Evolutionary conservation across 306 rosid genomes (phyloP), one percentile per base, ranked within the genome.

Genomic region (Cicer cuneatum): DNA sequence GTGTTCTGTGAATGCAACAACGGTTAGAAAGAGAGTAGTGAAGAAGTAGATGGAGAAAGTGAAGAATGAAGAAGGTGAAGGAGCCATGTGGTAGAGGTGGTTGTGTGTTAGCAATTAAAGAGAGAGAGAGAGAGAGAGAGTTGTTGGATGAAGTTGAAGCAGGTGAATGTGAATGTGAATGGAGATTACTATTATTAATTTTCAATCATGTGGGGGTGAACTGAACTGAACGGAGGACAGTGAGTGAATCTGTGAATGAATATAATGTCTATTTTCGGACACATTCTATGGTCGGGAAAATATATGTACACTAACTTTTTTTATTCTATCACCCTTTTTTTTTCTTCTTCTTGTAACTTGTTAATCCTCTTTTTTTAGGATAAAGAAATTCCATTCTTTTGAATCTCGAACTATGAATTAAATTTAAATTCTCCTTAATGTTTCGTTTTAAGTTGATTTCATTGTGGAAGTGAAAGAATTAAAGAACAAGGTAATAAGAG

Each of bases 11-110:
- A 16, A 77, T 1, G 62, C 66, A n/a, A 5, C 43, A 8, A 8
- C 9, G 0, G 61, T 2, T 33, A 64, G 19, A 58, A 6, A 9
- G 45, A 73, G 10, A 33, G 16, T 10, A 54, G 46, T 48, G n/a
- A 57, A 1, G 60, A 35, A 14, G 18, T 7, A 0, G 65, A 79
- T 18, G 41, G 24, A 48, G 4, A 48, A 3, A 15, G 7, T 33
- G 59, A 68, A 61, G 6, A 46, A 56, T 5, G 57, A 72, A 41
- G 78, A 24, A 48, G 70, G 5, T 2, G 21, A 8, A 54, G 53
- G 7, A 76, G 46, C 87, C 89, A 86, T 86, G 81, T 72, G 74
- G 14, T 72, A 41, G 75, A 46, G 71, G 45, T 73, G 74, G 15
- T 54, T 66, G 48, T 61, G 63, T 73, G 83, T 68, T 11, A 59